Base-by-base conservation (phyloP, 2,329 filamentous ascomycete genomes). In the Colletotrichum brevisporum region DNA sequence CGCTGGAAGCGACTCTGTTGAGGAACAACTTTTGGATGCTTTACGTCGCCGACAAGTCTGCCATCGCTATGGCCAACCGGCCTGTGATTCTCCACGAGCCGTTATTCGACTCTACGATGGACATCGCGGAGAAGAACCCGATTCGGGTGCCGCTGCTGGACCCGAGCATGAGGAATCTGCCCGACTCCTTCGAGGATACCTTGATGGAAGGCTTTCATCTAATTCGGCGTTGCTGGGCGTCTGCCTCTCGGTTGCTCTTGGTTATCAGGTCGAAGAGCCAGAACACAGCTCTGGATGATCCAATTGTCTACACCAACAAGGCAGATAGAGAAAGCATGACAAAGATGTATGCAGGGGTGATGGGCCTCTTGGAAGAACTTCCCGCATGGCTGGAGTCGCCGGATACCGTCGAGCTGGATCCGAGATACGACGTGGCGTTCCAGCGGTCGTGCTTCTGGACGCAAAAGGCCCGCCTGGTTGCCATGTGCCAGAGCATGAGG, bases 41-140 rank as follows among this genome's bases (percentile, higher is more conserved):
- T 0, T 82, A 80, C 66, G 78, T 81, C 72, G 79, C 79, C 4
- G 80, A 82, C 61, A 81, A 82, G 59, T 80, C 79, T 0, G 79
- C 79, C 0, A 76, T 79, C 1, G 77, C 82, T 12, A 68, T 82
- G 2, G 83, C 82, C 51, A 80, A 79, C 6, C 78, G 81, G 0
- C 82, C 82, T 2, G 83, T 83, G 6, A 83, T 82, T 0, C 79
- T 84, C n/a, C 82, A 83, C 72, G 80, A 81, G 61, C 82, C 78
- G 64, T 82, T 79, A 0, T 83, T 83, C 56, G 79, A 83, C 47
- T 74, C 77, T 0, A 80, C 78, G 6, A 81, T 83, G 27, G 82
- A 80, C 0, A 18, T 48, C 15, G 1, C 52, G 15, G 41, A 54
- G 21, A 60, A 41, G 4, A 50, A 45, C 8, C 26, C 0, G 5